Conservation (phyloP, 2,329 filamentous ascomycete species). For the Aspergillus neoniger region DNA sequence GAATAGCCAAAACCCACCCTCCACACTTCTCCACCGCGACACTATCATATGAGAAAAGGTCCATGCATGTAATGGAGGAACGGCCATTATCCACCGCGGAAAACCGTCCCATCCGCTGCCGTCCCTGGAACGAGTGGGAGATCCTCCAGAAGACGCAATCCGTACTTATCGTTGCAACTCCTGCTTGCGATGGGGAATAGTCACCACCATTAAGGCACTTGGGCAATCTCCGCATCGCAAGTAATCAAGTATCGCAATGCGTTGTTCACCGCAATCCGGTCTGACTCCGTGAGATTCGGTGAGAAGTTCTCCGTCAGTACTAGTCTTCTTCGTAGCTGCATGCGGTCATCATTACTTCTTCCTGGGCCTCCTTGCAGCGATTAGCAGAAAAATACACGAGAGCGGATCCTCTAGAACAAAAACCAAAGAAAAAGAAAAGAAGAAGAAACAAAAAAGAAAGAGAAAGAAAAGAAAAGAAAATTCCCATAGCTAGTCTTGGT, state of each 20-base stretch:
- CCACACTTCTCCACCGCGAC: neutral
- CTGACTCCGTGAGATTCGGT: neutral
- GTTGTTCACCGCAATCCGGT: neutral
- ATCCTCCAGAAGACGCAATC: neutral
- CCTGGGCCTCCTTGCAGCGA: neutral
- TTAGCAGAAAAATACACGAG: neutral
- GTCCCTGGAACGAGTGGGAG: constrained; percentile 2
- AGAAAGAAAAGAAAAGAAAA: too few species aligned
- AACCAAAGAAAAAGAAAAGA: neutral
- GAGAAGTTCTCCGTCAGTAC: neutral
- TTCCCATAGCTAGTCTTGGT: too few species aligned
- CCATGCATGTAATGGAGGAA: neutral
- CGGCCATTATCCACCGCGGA: neutral
- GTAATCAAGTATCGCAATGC: neutral
- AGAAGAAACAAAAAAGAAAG: too few species aligned
- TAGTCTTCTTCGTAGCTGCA: neutral
- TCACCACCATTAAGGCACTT: neutral
- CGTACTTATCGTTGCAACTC: neutral
- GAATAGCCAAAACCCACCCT: neutral
- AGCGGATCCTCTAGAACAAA: neutral
- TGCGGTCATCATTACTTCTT: constrained; percentile 1
- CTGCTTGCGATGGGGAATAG: neutral
- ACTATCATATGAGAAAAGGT: neutral
- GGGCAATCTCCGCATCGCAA: neutral
- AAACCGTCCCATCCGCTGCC: neutral